A percentile compares a stretch with the other conserved stretches of the same genome.
phyloP scores from a whole-genome alignment of 73 alveolate genomes.

The Paraurostyla sp. region DNA sequence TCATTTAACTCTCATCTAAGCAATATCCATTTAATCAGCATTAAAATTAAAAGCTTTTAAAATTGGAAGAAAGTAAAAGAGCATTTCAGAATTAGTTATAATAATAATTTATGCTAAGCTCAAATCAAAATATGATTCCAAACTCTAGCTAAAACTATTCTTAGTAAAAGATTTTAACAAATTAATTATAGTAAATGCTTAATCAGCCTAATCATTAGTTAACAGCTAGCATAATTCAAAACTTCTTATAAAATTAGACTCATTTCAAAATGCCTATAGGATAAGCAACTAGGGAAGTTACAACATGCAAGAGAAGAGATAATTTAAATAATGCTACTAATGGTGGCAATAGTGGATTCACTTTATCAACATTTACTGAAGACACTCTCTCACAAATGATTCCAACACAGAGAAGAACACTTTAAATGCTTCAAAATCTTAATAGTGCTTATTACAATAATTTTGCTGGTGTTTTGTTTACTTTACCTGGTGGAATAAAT shows the following conservation, averaged over 20 bases:
- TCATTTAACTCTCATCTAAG: neutral
- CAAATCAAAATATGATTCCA: too few relatives aligned
- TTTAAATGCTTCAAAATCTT: neutral
- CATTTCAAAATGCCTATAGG: neutral
- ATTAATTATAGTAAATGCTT: too few relatives aligned
- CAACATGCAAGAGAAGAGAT: slow-evolving; percentile 21
- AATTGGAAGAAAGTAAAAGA: neutral
- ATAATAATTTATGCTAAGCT: too few relatives aligned
- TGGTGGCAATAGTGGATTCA: slow-evolving; percentile 35
- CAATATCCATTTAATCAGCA: neutral
- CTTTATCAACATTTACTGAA: slow-evolving; percentile 32
- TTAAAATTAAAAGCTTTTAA: neutral
- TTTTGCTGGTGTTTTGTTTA: slow-evolving; percentile 34
- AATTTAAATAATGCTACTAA: neutral
- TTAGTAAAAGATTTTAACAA: too few relatives aligned
- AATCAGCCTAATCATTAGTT: slow-evolving; percentile 35
- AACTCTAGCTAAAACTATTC: too few relatives aligned
- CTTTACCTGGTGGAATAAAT: slow-evolving; percentile 47
- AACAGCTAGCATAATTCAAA: slow-evolving; percentile 33
- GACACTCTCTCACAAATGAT: slow-evolving; percentile 33
- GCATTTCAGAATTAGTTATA: too few relatives aligned
- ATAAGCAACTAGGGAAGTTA: slow-evolving; percentile 18
- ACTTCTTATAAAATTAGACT: slow-evolving; percentile 19
- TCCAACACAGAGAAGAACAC: slow-evolving; percentile 9
- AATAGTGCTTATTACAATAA: slow-evolving; percentile 19